Percentiles rank a stretch among this genome's conserved stretches.
These are phyloP conservation scores for Diplosphaera chodatii DNA, from an alignment of 139 green algal genomes.

Conservation along the genomic window DNA sequence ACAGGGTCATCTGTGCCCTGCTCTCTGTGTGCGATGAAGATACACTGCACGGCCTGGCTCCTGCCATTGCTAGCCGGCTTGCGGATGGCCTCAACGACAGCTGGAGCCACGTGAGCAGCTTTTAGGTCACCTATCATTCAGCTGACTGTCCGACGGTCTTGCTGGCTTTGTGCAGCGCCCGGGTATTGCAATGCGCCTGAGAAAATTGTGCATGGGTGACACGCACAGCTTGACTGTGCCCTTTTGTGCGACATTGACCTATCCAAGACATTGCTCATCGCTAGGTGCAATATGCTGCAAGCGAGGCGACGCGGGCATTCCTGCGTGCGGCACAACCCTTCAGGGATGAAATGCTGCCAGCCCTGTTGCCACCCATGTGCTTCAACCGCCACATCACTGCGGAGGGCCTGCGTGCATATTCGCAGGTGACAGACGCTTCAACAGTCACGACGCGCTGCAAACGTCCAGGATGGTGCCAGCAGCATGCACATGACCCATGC, in stretches of 20 bases:
- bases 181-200: no score
- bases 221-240: no score
- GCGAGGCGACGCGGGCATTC: slow-evolving; percentile 61
- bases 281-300: slow-evolving; percentile 80
- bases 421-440: no score
- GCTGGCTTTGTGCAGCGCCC: no score
- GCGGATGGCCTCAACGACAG: slow-evolving; percentile 81
- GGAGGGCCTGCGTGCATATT: slow-evolving; percentile 82
- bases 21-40: slow-evolving; percentile 34
- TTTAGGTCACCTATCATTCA: no score
- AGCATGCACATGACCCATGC: no score
- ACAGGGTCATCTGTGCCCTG: slow-evolving; percentile 46
- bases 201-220: no score
- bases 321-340: slow-evolving; percentile 31
- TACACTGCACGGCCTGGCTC: slow-evolving; percentile 8
- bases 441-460: no score
- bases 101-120: slow-evolving; percentile 78
- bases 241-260: no score
- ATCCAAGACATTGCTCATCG: no score
- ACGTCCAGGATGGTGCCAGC: no score
- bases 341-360: slow-evolving; percentile 34
- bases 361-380: slow-evolving; percentile 78
- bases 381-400: slow-evolving; percentile 93
- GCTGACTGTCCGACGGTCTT: no score
- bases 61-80: slow-evolving; percentile 24